Conservation (phyloP, 1,284 basidiomycete genomes). For the Tilletia setariae region DNA sequence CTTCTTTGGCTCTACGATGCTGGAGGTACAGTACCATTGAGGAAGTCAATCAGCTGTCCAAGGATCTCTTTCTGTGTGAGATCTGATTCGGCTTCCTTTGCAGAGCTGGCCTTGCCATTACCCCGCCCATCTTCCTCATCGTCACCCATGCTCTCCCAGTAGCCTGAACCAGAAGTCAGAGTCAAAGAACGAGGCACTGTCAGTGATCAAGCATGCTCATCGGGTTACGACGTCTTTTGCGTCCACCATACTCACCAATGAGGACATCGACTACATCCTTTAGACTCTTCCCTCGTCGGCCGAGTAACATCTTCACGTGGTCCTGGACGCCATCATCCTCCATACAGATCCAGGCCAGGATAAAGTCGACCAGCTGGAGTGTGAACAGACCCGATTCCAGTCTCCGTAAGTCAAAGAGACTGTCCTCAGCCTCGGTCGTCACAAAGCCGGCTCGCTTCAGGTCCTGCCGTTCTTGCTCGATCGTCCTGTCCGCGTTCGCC, state of each 20-base stretch:
- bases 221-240: neutral
- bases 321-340: constrained; percentile 77
- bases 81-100: neutral
- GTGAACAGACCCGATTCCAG: constrained; percentile 83
- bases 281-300: constrained; percentile 22
- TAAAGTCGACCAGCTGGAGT: constrained; percentile 85
- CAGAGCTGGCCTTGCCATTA: neutral
- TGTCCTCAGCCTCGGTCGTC: constrained; percentile 63
- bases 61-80: constrained; percentile 15
- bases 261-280: constrained; percentile 28
- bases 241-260: constrained; percentile 9
- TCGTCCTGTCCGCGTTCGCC: constrained; percentile 64
- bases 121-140: constrained; percentile 20
- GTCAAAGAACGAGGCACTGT: neutral
- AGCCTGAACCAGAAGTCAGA: constrained; percentile 25
- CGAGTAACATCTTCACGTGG: constrained; percentile 31
- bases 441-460: neutral
- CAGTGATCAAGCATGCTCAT: neutral
- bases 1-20: neutral
- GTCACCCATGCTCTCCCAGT: constrained; percentile 39
- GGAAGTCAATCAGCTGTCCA: constrained; percentile 3
- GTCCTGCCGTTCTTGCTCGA: constrained; percentile 60
- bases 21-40: neutral
- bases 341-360: constrained; percentile 92
- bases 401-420: constrained; percentile 74